Percentiles rank a stretch among this genome's conserved stretches.
These are phyloP conservation scores for Scedosporium aurantiacum DNA, from an alignment of 2,329 filamentous ascomycete species.

Conservation along the genomic window DNA sequence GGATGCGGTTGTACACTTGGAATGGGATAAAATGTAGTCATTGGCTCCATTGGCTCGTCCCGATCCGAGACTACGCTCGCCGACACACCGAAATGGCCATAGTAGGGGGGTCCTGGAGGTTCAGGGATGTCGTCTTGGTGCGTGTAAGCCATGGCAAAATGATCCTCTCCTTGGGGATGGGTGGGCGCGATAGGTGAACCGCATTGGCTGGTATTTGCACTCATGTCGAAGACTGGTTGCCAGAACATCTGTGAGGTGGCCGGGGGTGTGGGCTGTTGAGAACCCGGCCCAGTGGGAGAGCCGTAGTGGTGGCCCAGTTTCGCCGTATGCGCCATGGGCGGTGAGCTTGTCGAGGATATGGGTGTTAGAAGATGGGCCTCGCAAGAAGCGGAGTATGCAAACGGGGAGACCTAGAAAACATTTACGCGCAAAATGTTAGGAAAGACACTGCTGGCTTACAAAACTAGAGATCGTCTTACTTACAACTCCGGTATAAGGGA, in stretches of 20 bases:
- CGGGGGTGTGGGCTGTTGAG: conserved; percentile 37
- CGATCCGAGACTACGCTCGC: conserved; percentile 17
- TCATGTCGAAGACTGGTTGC: conserved; percentile 29
- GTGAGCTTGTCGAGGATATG: conserved; percentile 36
- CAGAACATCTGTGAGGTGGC: conserved; percentile 36
- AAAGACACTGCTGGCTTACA: background rate
- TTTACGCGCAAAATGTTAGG: background rate
- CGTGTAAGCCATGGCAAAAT: conserved; percentile 26
- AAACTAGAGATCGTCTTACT: background rate
- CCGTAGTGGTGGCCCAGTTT: conserved; percentile 21
- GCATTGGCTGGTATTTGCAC: conserved; percentile 28
- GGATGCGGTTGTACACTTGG: background rate
- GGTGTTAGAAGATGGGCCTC: conserved; percentile 17
- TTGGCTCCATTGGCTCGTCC: conserved; percentile 15
- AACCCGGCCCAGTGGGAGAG: conserved; percentile 20
- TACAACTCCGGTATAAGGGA: conserved; percentile 2
- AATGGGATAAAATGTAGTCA: conserved; percentile 16
- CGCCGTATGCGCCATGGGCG: conserved; percentile 31
- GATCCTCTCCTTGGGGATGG: conserved; percentile 24
- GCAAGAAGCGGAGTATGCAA: background rate
- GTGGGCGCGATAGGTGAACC: conserved; percentile 34
- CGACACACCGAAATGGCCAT: conserved; percentile 25
- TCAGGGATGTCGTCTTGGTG: conserved; percentile 25
- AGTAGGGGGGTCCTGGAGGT: conserved; percentile 22
- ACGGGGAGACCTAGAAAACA: background rate